phyloP scores from a whole-genome alignment of 306 rosid genomes.

The Cucumis cinereus region DNA sequence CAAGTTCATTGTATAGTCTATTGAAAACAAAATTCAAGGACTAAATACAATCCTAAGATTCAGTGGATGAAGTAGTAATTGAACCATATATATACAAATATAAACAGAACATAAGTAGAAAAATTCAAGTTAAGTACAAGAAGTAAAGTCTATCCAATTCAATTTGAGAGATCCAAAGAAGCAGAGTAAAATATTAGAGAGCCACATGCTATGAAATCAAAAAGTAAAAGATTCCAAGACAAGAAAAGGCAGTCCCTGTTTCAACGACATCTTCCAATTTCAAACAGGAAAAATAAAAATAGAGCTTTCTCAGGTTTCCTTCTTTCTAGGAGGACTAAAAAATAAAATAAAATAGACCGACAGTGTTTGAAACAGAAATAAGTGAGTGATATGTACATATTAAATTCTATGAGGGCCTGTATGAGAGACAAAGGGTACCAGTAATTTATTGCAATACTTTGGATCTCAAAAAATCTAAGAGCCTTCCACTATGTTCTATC shows the following conservation, averaged over 20 bases:
- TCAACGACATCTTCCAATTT: neutral
- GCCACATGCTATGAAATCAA: neutral
- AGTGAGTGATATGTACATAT: neutral
- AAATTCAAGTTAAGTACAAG: neutral
- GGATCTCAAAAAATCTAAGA: neutral
- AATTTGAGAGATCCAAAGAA: neutral
- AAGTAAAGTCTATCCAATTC: neutral
- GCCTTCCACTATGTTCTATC: neutral
- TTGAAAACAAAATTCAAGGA: too few relatives aligned
- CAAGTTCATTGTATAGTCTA: too few relatives aligned
- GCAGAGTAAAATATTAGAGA: neutral
- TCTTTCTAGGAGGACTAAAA: neutral
- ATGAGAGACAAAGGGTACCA: constrained; percentile 19
- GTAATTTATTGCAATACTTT: neutral
- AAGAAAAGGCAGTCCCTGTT: constrained; percentile 18
- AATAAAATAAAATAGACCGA: constrained; percentile 27
- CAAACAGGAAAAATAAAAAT: neutral
- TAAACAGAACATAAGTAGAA: neutral
- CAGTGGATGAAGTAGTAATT: neutral
- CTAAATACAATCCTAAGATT: neutral
- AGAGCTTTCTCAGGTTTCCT: neutral
- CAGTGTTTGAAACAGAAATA: constrained; percentile 19
- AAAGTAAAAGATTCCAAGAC: constrained; percentile 6
- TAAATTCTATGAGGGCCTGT: constrained; percentile 12
- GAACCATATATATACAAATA: neutral